phyloP scores from a whole-genome alignment of 163 green algal genomes.

The Scenedesmus sp. region DNA sequence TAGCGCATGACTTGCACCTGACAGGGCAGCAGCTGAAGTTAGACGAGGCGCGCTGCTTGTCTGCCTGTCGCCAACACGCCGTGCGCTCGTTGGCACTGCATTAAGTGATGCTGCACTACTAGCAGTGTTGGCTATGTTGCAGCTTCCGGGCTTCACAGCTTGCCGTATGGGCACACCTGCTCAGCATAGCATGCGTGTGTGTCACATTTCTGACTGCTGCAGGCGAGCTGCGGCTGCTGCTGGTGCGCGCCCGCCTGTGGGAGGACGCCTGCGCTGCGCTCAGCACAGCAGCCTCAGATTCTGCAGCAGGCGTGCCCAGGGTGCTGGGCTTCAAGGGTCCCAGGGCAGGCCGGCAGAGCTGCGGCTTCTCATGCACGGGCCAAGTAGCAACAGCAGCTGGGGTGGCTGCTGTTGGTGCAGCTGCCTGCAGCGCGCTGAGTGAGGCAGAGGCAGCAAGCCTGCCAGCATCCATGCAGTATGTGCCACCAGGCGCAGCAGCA shows the following conservation, averaged over 20 bases:
- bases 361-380: not conserved
- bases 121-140: too few species aligned
- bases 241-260: conserved; percentile 31
- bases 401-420: not conserved
- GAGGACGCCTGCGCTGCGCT: conserved; percentile 16
- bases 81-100: too few species aligned
- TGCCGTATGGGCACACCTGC: not conserved
- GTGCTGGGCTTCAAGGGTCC: not conserved
- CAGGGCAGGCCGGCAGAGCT: not conserved
- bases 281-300: not conserved
- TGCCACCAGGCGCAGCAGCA: not conserved
- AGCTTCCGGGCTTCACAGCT: too few species aligned
- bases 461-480: conserved; percentile 27
- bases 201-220: not conserved
- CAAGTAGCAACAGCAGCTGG: not conserved
- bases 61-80: too few species aligned
- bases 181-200: not conserved
- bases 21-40: not conserved
- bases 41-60: not conserved
- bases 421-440: not conserved
- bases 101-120: too few species aligned
- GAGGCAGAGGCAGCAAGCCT: not conserved
- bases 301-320: not conserved
- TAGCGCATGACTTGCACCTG: not conserved
- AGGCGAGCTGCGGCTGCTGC: conserved; percentile 33